These are phyloP conservation scores for Megacollybia marginata DNA, from an alignment of 768 basidiomycete species.

Conservation along the genomic window DNA sequence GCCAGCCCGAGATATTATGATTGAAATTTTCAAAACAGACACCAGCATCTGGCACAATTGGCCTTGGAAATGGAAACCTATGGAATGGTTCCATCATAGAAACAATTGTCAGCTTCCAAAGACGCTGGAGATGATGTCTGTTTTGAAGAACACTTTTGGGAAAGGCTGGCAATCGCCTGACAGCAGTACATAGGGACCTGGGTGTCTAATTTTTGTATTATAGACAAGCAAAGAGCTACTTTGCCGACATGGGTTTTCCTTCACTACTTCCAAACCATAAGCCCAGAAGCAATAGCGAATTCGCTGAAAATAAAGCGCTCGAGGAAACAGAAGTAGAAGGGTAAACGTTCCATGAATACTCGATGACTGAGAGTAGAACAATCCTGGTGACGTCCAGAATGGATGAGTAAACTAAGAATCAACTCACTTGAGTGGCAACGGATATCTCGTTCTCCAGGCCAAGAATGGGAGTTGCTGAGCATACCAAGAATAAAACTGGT, in stretches of 20 bases:
- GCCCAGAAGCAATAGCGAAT: slow-evolving; percentile 22
- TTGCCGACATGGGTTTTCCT: background rate
- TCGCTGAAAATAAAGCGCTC: slow-evolving; percentile 18
- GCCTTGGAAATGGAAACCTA: background rate
- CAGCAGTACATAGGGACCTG: background rate
- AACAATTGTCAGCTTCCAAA: background rate
- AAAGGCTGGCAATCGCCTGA: background rate
- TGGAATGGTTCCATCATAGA: background rate
- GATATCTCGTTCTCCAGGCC: slow-evolving; percentile 65
- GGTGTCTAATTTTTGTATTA: no score
- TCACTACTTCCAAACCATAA: slow-evolving; percentile 19
- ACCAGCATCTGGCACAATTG: background rate
- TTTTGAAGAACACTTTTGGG: background rate
- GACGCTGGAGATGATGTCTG: background rate
- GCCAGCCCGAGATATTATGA: background rate
- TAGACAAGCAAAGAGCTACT: no score
- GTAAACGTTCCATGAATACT: slow-evolving; percentile 85
- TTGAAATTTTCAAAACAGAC: background rate
- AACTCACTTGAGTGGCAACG: slow-evolving; percentile 52
- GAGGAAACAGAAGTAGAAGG: slow-evolving; percentile 74
- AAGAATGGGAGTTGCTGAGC: slow-evolving; percentile 85
- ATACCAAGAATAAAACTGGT: slow-evolving; percentile 99
- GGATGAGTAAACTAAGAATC: no score
- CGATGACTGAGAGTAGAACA: slow-evolving; percentile 50
- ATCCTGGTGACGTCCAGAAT: slow-evolving; percentile 35